A percentile compares a stretch with the other conserved stretches of the same genome.
phyloP scores from a whole-genome alignment of 257 asterid species.

The Euphrasia confusa region DNA sequence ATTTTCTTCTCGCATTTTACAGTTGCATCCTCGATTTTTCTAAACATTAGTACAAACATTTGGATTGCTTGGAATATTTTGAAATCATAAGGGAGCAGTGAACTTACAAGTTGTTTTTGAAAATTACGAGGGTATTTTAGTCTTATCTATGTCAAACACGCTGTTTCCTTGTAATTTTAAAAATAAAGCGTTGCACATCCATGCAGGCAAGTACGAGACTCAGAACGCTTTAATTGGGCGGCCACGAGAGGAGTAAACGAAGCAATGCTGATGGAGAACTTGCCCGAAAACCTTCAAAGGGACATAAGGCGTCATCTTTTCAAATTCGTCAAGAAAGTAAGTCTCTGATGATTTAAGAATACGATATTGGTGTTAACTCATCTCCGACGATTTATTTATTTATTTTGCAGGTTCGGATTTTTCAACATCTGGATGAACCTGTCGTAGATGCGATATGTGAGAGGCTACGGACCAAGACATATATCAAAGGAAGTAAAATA shows the following conservation, averaged over 20 bases:
- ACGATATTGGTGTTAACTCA: not conserved
- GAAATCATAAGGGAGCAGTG: not conserved
- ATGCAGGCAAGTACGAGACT: constrained; percentile 67
- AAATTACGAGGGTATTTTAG: too few species aligned
- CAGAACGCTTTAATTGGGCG: constrained; percentile 88
- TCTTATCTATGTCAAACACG: too few species aligned
- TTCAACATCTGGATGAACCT: constrained; percentile 73
- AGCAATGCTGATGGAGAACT: constrained; percentile 73
- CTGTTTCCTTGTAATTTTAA: too few species aligned
- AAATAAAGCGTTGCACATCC: not conserved
- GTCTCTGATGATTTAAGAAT: constrained; percentile 12
- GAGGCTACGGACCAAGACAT: constrained; percentile 74
- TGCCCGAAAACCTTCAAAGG: constrained; percentile 92
- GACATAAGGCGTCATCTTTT: constrained; percentile 86
- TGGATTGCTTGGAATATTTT: not conserved
- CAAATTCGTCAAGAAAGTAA: constrained; percentile 68
- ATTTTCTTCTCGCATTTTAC: not conserved
- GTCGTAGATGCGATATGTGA: constrained; percentile 81
- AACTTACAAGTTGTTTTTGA: too few species aligned
- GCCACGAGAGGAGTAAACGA: constrained; percentile 93
- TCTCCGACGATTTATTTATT: not conserved
- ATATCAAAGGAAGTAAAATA: constrained; percentile 66
- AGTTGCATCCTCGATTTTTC: not conserved
- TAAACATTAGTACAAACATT: too few species aligned
- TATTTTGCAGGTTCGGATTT: constrained; percentile 63